Percentiles rank a stretch among this genome's conserved stretches.
phyloP scores from a whole-genome alignment of 768 basidiomycete species.

The Phlegmacium glaucopus region DNA sequence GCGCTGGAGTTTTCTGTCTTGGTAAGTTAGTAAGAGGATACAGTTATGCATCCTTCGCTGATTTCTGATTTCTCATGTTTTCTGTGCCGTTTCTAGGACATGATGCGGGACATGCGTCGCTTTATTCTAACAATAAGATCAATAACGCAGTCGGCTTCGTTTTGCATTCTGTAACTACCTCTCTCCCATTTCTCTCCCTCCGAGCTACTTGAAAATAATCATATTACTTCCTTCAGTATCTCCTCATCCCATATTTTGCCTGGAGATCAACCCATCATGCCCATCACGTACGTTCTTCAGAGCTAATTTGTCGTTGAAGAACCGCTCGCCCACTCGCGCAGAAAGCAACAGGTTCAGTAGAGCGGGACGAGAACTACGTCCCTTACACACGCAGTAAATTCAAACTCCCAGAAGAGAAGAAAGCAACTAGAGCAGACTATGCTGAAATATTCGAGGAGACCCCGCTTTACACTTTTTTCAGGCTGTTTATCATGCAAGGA shows the following conservation, averaged over 20 bases:
- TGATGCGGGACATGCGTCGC: conserved; percentile 43
- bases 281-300: conserved; percentile 48
- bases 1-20: conserved; percentile 51
- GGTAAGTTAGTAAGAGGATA: conserved; percentile 25
- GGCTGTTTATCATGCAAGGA: conserved; percentile 49
- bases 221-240: conserved; percentile 26
- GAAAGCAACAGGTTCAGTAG: conserved; percentile 71
- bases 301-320: background rate
- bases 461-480: conserved; percentile 38
- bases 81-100: conserved; percentile 27
- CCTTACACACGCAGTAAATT: conserved; percentile 43
- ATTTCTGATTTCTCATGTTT: background rate
- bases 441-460: conserved; percentile 51
- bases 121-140: conserved; percentile 31
- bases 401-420: conserved; percentile 35
- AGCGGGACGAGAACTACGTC: conserved; percentile 74
- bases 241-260: conserved; percentile 58
- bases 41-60: background rate
- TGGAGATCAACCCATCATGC: conserved; percentile 69
- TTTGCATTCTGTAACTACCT: conserved; percentile 37
- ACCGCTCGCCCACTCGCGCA: conserved; percentile 9
- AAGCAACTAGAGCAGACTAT: conserved; percentile 39
- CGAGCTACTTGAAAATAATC: conserved; percentile 9
- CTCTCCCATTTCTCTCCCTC: background rate
- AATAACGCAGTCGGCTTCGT: conserved; percentile 48